These are phyloP conservation scores for Arabidopsis suecica DNA, from an alignment of 345 rosid species.

Conservation along the genomic window DNA sequence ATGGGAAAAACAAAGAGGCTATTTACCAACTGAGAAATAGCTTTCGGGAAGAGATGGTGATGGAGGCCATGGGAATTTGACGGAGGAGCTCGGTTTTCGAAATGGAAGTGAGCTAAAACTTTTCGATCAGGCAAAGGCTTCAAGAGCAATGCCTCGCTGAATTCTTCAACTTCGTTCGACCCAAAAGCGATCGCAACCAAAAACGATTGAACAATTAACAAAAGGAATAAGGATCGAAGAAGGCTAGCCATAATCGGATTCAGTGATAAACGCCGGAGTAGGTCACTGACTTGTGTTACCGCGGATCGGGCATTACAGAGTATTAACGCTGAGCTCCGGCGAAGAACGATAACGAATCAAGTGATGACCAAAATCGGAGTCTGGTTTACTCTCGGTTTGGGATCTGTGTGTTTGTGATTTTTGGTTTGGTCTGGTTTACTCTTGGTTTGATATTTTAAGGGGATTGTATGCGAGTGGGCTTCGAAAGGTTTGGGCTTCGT, in stretches of 20 bases:
- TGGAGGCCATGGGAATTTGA: conserved; percentile 76
- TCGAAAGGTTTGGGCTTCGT: no score
- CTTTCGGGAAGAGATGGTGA: conserved; percentile 96
- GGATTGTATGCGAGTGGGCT: background rate
- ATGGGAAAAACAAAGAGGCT: background rate
- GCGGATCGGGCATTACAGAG: conserved; percentile 32
- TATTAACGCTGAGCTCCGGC: conserved; percentile 38
- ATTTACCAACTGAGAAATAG: conserved; percentile 89
- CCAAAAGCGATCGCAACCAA: conserved; percentile 44
- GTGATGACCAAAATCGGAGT: background rate
- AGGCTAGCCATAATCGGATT: conserved; percentile 31
- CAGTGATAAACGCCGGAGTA: conserved; percentile 11
- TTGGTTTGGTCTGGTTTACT: background rate
- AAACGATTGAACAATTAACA: conserved; percentile 35
- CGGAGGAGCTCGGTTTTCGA: conserved; percentile 67
- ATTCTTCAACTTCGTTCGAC: conserved; percentile 63
- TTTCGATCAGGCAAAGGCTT: conserved; percentile 89
- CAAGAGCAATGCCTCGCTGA: conserved; percentile 71
- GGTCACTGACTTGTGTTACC: conserved; percentile 8
- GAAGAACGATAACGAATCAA: conserved; percentile 7
- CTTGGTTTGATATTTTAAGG: background rate
- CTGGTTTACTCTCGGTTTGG: background rate
- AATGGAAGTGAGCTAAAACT: conserved; percentile 86
- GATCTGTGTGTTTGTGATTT: background rate
- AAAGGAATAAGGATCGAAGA: conserved; percentile 26